These are phyloP conservation scores for Rubia peregrina DNA, from an alignment of 305 asterid genomes.

Conservation along the genomic window DNA sequence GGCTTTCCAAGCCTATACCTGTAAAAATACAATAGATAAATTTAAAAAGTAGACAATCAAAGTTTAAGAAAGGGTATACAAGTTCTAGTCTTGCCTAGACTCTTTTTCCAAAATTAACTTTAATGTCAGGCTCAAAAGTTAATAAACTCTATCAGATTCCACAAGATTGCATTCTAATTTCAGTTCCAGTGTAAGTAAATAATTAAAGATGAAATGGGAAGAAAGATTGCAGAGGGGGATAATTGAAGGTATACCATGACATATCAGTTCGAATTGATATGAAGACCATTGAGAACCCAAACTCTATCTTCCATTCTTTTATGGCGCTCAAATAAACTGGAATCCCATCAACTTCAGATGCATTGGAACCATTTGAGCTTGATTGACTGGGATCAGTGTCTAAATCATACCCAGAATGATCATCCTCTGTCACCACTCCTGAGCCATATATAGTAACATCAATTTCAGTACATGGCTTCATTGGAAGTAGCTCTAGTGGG, in stretches of 20 bases:
- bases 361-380: constrained; percentile 46
- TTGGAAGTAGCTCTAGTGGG: constrained; percentile 86
- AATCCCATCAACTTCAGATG: constrained; percentile 57
- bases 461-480: constrained; percentile 86
- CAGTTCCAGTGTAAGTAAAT: background rate
- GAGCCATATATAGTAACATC: constrained; percentile 92
- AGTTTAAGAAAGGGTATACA: background rate
- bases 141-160: background rate
- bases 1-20: constrained; percentile 98
- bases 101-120: background rate
- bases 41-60: background rate
- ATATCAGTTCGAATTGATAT: constrained; percentile 83
- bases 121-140: background rate
- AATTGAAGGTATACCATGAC: constrained; percentile 63
- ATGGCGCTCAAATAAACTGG: constrained; percentile 80
- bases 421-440: constrained; percentile 76
- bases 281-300: constrained; percentile 77
- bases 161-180: background rate
- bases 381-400: constrained; percentile 56
- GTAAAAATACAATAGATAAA: constrained; percentile 25
- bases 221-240: background rate
- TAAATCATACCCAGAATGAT: constrained; percentile 80
- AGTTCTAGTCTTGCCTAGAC: background rate
- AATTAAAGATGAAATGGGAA: background rate
- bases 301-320: constrained; percentile 95